Conservation (phyloP, 495 filamentous ascomycete species). For the Haplographium delicatum region DNA sequence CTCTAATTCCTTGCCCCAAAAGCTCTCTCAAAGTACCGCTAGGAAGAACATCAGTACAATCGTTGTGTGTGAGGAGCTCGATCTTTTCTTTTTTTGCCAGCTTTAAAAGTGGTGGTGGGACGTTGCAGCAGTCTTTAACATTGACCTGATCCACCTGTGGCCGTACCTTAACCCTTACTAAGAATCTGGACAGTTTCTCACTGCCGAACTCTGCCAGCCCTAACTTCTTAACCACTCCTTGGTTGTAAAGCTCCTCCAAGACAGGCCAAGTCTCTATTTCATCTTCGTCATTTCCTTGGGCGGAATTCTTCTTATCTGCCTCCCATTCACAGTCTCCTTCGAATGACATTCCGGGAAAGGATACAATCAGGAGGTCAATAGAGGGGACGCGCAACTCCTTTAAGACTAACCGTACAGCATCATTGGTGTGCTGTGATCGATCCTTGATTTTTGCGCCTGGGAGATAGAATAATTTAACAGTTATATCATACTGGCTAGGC, state of each 20-base stretch:
- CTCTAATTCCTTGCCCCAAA: conserved; percentile 60
- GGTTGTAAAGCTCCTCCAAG: conserved; percentile 68
- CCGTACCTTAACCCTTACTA: conserved; percentile 55
- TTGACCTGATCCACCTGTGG: conserved; percentile 96
- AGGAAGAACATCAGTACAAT: conserved; percentile 87
- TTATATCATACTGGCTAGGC: conserved; percentile 80
- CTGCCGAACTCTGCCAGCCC: conserved; percentile 89
- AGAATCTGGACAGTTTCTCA: conserved; percentile 60
- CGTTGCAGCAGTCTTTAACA: conserved; percentile 91
- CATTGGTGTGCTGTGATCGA: conserved; percentile 60
- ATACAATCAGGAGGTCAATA: conserved; percentile 87
- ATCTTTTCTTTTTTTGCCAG: conserved; percentile 81
- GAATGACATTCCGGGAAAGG: conserved; percentile 89
- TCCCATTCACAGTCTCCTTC: conserved; percentile 86
- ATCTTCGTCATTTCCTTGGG: conserved; percentile 60
- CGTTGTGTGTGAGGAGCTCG: conserved; percentile 88
- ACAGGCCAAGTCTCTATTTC: conserved; percentile 59
- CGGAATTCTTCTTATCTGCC: conserved; percentile 56
- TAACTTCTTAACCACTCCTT: conserved; percentile 65
- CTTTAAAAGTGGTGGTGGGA: conserved; percentile 80
- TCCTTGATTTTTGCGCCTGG: conserved; percentile 57
- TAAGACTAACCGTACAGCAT: conserved; percentile 73
- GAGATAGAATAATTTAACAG: conserved; percentile 88
- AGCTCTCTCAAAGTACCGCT: conserved; percentile 78
- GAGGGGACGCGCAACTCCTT: conserved; percentile 67